Percentiles rank a stretch among this genome's conserved stretches.
These are phyloP conservation scores for Solanum corneliomulleri DNA, from an alignment of 257 asterid species.

Conservation along the genomic window DNA sequence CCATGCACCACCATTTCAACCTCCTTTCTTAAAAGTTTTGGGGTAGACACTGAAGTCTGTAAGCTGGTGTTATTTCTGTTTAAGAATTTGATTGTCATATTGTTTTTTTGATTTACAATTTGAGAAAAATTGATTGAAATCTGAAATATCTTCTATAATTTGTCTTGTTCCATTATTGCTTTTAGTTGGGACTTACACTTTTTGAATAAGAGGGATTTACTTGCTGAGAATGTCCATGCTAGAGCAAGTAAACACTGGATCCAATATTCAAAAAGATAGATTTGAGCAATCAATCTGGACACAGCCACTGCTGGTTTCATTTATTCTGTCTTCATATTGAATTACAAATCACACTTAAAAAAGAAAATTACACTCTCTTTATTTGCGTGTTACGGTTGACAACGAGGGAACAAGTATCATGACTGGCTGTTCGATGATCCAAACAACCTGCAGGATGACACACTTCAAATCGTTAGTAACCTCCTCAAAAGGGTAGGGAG, in stretches of 20 bases:
- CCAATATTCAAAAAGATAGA: background rate
- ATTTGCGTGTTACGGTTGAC: background rate
- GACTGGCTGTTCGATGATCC: slow-evolving; percentile 25
- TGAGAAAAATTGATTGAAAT: background rate
- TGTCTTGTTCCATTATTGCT: background rate
- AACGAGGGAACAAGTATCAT: background rate
- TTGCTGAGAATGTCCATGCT: background rate
- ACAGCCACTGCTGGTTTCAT: background rate
- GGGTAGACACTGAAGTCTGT: background rate
- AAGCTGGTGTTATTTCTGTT: background rate
- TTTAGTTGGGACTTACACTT: background rate
- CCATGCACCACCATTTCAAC: background rate
- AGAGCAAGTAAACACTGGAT: background rate
- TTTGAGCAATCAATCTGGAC: background rate
- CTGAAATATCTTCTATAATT: background rate
- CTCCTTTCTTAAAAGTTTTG: background rate
- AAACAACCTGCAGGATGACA: slow-evolving; percentile 39
- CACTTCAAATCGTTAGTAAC: background rate
- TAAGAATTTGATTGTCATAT: background rate
- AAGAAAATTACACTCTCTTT: background rate
- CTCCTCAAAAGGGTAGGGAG: background rate
- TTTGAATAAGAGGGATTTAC: background rate
- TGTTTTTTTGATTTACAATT: background rate
- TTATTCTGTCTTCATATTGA: background rate
- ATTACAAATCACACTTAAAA: background rate